A percentile compares a stretch with the other conserved stretches of the same genome.
Evolutionary conservation across 2,329 filamentous ascomycete species (phyloP).

Genomic region (Penicillium oxalicum): DNA sequence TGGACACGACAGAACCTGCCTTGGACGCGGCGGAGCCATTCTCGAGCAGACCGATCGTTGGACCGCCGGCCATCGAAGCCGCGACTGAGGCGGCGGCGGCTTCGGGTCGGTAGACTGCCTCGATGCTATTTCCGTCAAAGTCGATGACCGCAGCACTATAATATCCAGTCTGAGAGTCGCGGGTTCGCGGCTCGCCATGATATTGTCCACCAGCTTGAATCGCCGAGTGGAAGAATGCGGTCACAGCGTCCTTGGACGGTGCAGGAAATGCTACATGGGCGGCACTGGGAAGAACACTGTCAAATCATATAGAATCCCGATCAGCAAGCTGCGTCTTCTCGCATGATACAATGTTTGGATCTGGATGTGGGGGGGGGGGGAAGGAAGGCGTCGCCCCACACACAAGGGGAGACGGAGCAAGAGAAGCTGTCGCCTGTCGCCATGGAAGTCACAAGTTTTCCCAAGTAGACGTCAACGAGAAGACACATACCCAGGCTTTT

Average conservation of each 20-base stretch:
- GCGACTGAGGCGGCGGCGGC: conserved; percentile 12
- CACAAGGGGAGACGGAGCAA: no score
- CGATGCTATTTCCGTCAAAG: conserved; percentile 77
- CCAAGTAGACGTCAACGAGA: not conserved
- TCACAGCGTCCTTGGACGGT: conserved; percentile 58
- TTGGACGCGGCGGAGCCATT: conserved; percentile 36
- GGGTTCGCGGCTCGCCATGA: conserved; percentile 51
- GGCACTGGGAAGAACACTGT: conserved; percentile 46
- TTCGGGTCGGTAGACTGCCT: conserved; percentile 59
- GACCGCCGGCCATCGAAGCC: conserved; percentile 25
- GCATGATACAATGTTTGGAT: no score
- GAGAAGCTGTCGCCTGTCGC: no score
- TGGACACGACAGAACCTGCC: conserved; percentile 34
- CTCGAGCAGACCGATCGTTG: conserved; percentile 33
- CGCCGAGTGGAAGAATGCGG: conserved; percentile 65
- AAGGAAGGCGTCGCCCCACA: no score
- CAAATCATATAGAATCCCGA: not conserved
- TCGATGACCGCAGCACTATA: conserved; percentile 64
- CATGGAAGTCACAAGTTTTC: no score
- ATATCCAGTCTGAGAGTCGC: conserved; percentile 51
- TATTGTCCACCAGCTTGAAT: conserved; percentile 58
- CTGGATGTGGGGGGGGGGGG: no score
- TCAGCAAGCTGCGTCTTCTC: no score
- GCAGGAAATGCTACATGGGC: conserved; percentile 65
- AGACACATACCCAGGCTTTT: conserved; percentile 49